Evolutionary conservation across 768 basidiomycete genomes (phyloP).

Genomic region (Tulasnella sp.): DNA sequence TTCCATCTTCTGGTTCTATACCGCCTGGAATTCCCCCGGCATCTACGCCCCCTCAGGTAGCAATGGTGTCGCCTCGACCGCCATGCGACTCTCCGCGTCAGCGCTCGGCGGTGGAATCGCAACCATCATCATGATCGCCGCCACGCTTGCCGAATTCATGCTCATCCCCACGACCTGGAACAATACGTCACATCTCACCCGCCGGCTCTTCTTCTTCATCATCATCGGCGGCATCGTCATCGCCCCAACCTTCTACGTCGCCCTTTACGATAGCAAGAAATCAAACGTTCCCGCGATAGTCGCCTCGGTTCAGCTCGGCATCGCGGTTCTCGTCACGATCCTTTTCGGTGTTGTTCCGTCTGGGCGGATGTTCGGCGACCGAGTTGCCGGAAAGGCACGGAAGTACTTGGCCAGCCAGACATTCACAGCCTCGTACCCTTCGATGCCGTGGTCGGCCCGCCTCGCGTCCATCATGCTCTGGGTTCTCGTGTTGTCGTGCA

Average conservation of each 20-base stretch:
- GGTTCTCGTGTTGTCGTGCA: conserved; percentile 92
- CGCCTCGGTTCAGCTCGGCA: conserved; percentile 92
- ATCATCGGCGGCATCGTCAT: conserved; percentile 86
- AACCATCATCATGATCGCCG: conserved; percentile 90
- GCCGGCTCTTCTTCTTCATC: conserved; percentile 81
- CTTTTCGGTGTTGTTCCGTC: conserved; percentile 90
- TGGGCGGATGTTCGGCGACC: conserved; percentile 96
- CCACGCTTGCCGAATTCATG: conserved; percentile 90
- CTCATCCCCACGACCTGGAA: conserved; percentile 99
- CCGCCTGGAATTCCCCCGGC: conserved; percentile 84
- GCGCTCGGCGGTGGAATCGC: conserved; percentile 93
- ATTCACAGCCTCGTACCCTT: conserved; percentile 92
- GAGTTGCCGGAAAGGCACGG: conserved; percentile 88
- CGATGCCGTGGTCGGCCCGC: conserved; percentile 57
- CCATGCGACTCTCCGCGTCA: conserved; percentile 87
- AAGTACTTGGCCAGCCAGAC: conserved; percentile 98
- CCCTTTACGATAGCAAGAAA: conserved; percentile 64
- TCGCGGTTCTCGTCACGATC: conserved; percentile 78
- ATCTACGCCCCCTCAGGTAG: conserved; percentile 65
- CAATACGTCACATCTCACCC: conserved; percentile 92
- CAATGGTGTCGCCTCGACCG: conserved; percentile 49
- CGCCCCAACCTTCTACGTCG: conserved; percentile 93
- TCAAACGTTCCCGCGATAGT: conserved; percentile 79
- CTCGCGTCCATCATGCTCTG: conserved; percentile 76
- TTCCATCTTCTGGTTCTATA: conserved; percentile 94